Evolutionary conservation across 176 grass and related monocot genomes (phyloP), one percentile per base, ranked within the genome.

Genomic region (Pontederia crassipes): DNA sequence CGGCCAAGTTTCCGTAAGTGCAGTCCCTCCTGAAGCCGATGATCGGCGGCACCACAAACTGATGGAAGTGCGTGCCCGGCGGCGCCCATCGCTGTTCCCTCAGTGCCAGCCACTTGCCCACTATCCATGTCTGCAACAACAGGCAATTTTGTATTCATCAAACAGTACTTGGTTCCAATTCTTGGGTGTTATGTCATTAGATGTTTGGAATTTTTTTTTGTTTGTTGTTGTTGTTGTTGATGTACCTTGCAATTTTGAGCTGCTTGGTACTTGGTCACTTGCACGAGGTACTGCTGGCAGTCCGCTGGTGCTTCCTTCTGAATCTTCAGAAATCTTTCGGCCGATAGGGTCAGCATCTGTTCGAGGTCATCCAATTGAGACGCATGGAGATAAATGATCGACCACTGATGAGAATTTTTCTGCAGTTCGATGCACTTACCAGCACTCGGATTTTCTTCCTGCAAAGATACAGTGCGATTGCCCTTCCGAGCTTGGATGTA

Each of bases 41-140:
- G 62, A 97, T 78, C 28, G 87, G 87, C 49, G 93, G 93, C 62
- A 97, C 87, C 26, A 97, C 93, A 70, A 97, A 97, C 73, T 97
- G 93, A 81, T 97, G 93, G 80, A 97, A 97, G 75, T 97, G 81
- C 45, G 93, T 97, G 11, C 87, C 87, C 17, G 78, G 0, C 62
- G 87, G 74, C 27, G 93, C 87, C 84, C 87, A 97, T 61, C 63
- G 72, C 74, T 97, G 93, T 74, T 97, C 87, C 74, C 79, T 69
- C 54, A 48, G 81, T 18, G 83, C 85, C 59, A 96, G 72, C 91
- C 91, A 96, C 72, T 90, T 96, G 16, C 91, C 91, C 56, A 90
- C 86, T 61, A 96, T 69, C 91, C 91, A 96, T 2, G 91, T 87
- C 86, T 95, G 67, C 45, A 72, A 46, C n/a, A 15, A 59, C 45